Evolutionary conservation across 1,139 yeast species (phyloP).

Genomic region (Pichia sp.): DNA sequence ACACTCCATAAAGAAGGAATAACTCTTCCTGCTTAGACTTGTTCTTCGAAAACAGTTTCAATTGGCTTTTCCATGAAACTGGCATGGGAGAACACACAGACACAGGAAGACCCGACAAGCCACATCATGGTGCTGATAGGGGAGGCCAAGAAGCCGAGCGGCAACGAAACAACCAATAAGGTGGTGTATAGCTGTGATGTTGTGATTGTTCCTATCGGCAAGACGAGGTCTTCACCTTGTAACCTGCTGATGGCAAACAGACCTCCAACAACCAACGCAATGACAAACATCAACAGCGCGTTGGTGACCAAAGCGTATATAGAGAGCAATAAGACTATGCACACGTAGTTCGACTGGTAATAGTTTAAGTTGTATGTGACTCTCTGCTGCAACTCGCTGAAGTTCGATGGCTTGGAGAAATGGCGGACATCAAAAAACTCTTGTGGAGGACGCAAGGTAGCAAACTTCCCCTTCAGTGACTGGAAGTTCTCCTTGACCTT

Average conservation of each 20-base stretch:
- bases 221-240: constrained; percentile 73
- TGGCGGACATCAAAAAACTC: constrained; percentile 92
- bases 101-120: constrained; percentile 94
- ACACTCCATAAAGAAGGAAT: background rate
- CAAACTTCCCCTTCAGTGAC: constrained; percentile 56
- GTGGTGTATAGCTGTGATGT: constrained; percentile 88
- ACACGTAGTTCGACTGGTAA: constrained; percentile 81
- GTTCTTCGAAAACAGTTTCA: constrained; percentile 94
- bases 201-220: constrained; percentile 66
- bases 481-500: constrained; percentile 30
- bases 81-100: constrained; percentile 86
- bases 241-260: constrained; percentile 72
- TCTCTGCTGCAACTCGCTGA: constrained; percentile 85
- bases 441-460: constrained; percentile 81
- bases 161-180: constrained; percentile 70
- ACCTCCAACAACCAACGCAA: constrained; percentile 65
- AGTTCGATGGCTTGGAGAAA: constrained; percentile 83
- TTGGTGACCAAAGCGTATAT: constrained; percentile 78
- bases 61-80: constrained; percentile 95
- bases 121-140: constrained; percentile 93
- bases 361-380: constrained; percentile 81
- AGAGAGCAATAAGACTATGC: constrained; percentile 66
- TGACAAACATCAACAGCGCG: constrained; percentile 76
- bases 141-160: constrained; percentile 87
- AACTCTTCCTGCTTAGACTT: constrained; percentile 41